Evolutionary conservation across 352 stramenopile genomes (phyloP).

Genomic region (Blastocystis sp.): DNA sequence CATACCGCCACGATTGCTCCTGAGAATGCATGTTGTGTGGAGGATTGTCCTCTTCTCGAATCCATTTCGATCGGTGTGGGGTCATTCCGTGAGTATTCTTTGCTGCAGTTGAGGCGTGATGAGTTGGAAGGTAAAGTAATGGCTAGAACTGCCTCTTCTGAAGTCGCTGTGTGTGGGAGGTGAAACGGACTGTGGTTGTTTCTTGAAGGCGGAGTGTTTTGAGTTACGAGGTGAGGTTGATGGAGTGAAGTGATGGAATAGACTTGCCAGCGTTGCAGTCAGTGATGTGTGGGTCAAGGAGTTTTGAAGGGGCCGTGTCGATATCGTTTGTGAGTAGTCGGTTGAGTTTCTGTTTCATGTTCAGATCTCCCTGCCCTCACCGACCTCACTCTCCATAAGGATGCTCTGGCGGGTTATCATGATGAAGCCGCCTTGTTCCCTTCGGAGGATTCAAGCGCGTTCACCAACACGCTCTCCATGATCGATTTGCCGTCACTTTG

Average conservation of each 20-base stretch:
- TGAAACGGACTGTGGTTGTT: background rate
- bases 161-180: background rate
- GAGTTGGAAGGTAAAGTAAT: too few relatives aligned
- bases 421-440: background rate
- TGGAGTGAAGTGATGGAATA: background rate
- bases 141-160: background rate
- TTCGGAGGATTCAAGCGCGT: background rate
- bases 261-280: background rate
- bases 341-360: background rate
- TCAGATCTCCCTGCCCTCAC: background rate
- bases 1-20: too few relatives aligned
- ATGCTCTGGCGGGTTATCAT: background rate
- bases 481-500: background rate
- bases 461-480: background rate
- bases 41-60: background rate
- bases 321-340: background rate
- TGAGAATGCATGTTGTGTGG: too few relatives aligned
- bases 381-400: background rate
- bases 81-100: too few relatives aligned
- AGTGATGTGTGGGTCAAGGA: background rate
- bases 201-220: background rate
- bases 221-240: background rate
- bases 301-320: background rate
- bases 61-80: background rate
- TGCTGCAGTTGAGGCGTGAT: too few relatives aligned